Base-by-base conservation (phyloP, 148 eudicot genomes). In the Amaranthus palmeri region DNA sequence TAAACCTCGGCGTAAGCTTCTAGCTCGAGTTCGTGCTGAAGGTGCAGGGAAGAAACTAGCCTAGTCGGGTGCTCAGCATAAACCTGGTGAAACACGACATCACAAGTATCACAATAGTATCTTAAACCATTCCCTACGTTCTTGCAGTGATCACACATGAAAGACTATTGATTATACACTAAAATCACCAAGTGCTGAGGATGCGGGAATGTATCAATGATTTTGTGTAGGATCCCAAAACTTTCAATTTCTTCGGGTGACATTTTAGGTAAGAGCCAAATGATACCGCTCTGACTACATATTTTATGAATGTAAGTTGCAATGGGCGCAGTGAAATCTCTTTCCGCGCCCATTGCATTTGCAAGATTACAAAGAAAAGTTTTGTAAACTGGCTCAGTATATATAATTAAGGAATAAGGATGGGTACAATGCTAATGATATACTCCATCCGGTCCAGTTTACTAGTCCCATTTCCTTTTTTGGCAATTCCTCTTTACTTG, bases 11-110 rank as follows among this genome's bases (percentile, higher is more conserved):
- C 63, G 46, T 73, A 43, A 66, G 44, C 55, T 74, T 66, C 6
- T n/a, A 77, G 72, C 44, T 66, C 72, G 3, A 77, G 72, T 47
- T 77, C 80, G 18, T 77, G 79, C 12, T 64, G 53, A 10, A 70
- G 80, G 48, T 72, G 76, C 49, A 66, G 56, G 61, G 45, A 17
- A 40, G 76, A 66, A 18, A 8, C 17, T 8, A 77, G 68, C 25
- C 71, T 58, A 17, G 72, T 77, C 17, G 80, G 80, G 10, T 73
- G 57, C 65, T 59, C 14, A 44, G 76, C 62, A 43, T 72, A 77
- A 8, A 72, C 44, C 36, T 67, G 68, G 67, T 77, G 76, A 5
- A 77, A 51, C 45, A 46, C 14, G 10, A 72, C 17, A 43, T 72
- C 12, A 53, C 80, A 72, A 10, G 25, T 25, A 0, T 58, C 51